These are phyloP conservation scores for Zasmidium cellare DNA, from an alignment of 2,329 filamentous ascomycete species.

Conservation along the genomic window DNA sequence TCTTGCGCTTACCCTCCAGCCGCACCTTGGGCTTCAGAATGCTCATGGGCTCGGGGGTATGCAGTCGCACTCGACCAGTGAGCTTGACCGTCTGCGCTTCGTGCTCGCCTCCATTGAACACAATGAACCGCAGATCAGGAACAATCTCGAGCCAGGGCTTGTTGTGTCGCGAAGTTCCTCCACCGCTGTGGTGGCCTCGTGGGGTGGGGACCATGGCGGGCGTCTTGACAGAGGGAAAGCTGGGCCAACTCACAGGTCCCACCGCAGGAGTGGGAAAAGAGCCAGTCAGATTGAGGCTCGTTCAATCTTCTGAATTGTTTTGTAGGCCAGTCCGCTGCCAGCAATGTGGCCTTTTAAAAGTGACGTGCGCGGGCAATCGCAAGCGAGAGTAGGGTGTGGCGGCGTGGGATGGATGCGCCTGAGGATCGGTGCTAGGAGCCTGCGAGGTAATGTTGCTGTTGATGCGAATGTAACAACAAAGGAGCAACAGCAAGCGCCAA, in stretches of 20 bases:
- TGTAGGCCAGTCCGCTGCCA: too few relatives aligned
- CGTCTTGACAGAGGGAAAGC: conserved; percentile 10
- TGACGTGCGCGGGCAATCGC: neutral
- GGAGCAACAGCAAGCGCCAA: neutral
- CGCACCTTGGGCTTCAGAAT: conserved; percentile 49
- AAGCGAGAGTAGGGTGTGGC: neutral
- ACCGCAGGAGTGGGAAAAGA: neutral
- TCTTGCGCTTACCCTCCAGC: conserved; percentile 50
- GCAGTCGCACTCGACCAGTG: conserved; percentile 48
- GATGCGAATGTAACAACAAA: neutral
- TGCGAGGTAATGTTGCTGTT: too few relatives aligned
- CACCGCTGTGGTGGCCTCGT: conserved; percentile 17
- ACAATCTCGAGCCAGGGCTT: conserved; percentile 45
- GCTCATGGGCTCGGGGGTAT: conserved; percentile 48
- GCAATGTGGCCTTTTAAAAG: neutral
- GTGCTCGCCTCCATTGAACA: conserved; percentile 50
- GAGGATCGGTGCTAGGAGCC: neutral
- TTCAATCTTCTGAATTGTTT: neutral
- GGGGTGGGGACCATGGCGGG: conserved; percentile 33
- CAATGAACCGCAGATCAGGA: conserved; percentile 50
- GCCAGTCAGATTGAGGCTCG: conserved; percentile 9
- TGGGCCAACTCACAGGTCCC: conserved; percentile 12
- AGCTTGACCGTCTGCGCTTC: conserved; percentile 48
- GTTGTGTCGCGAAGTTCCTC: conserved; percentile 12
- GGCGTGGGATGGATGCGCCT: neutral